Evolutionary conservation across 306 rosid species (phyloP).

Genomic region (Acacia confusa): DNA sequence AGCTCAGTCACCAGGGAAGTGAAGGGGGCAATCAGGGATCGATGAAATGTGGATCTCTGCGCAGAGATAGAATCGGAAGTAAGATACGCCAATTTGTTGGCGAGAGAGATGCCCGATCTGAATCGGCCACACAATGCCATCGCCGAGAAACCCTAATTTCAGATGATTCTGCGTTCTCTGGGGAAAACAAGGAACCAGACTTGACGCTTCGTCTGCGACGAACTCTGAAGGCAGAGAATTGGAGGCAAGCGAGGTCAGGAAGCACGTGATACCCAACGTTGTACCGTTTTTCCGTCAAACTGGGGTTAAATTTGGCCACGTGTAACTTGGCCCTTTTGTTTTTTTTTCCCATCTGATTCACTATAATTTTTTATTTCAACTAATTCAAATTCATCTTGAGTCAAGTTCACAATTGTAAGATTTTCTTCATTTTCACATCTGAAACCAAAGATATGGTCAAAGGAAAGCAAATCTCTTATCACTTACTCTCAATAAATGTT

Average conservation of each 20-base stretch:
- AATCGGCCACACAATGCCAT: conserved; percentile 66
- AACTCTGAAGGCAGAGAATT: background rate
- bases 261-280: background rate
- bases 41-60: conserved; percentile 44
- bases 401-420: too few relatives aligned
- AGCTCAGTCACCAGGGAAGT: conserved; percentile 44
- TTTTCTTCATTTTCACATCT: too few relatives aligned
- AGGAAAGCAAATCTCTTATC: too few relatives aligned
- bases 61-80: conserved; percentile 39
- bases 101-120: conserved; percentile 62
- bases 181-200: background rate
- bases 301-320: background rate
- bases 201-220: background rate
- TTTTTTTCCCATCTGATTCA: too few relatives aligned
- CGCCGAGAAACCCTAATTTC: conserved; percentile 52
- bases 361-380: too few relatives aligned
- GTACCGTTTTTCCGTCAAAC: background rate
- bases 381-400: too few relatives aligned
- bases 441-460: too few relatives aligned
- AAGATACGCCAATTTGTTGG: conserved; percentile 42
- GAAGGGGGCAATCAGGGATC: conserved; percentile 44
- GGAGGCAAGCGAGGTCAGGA: background rate
- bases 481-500: too few relatives aligned
- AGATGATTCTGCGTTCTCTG: conserved; percentile 7
- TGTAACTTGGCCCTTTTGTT: background rate